Base-by-base conservation (phyloP, 2,329 filamentous ascomycete species). In the Diplodia mutila region DNA sequence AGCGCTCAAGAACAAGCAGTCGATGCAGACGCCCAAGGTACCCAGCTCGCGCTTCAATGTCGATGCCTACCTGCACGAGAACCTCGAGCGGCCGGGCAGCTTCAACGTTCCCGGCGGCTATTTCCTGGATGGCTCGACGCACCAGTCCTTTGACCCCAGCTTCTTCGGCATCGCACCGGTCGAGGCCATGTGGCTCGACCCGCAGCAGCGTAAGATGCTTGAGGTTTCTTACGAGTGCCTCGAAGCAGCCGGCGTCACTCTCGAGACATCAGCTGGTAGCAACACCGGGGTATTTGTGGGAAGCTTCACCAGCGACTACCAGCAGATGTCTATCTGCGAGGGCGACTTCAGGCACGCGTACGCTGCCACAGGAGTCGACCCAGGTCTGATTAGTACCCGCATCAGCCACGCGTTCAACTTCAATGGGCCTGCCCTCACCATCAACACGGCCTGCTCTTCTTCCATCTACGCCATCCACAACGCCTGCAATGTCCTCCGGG, bases 211-310 rank as follows among this genome's bases (percentile, higher is more conserved):
- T 12, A 68, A 72, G 12, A 61, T 73, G 3, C 68, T 77, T 1
- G 75, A 77, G 63, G 72, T 72, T 12, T 71, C 72, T 0, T 79
- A 77, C 34, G 76, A 81, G 69, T 77, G 79, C 0, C 69, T 87
- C 0, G 80, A 82, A 53, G 75, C 75, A 68, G 72, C 69, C 9
- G 77, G 75, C 2, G 1, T 6, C 3, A 5, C 6, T 71, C 3
- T 12, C 42, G 2, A n/a, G n/a, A n/a, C n/a, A n/a, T n/a, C n/a
- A n/a, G n/a, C n/a, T n/a, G 67, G 70, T 11, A 16, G 27, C 1
- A 8, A 21, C 3, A 48, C 61, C 25, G 61, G 59, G 11, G 65
- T 61, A 29, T 67, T 72, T 25, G 68, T 69, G 1, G 73, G 71
- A 0, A 69, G 70, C 18, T 73, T 69, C 39, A 64, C 72, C n/a